Percentiles rank a stretch among this genome's conserved stretches.
Conservation (phyloP, 768 basidiomycete species). For the Chalciporus piperatus region DNA sequence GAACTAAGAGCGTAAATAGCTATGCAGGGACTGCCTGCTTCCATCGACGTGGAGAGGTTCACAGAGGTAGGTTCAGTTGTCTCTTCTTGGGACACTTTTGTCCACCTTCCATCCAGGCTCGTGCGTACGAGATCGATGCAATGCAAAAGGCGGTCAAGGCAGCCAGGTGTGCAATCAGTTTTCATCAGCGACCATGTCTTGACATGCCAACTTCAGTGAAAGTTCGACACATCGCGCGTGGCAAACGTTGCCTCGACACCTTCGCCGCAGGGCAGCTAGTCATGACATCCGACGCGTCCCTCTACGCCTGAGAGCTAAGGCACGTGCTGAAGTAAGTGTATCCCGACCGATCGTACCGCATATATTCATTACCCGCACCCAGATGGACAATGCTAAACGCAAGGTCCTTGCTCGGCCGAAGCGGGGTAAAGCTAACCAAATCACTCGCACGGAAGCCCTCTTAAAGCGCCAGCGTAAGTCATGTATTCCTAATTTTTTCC, state of each 20-base stretch:
- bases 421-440: slow-evolving; percentile 57
- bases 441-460: slow-evolving; percentile 58
- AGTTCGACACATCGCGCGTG: slow-evolving; percentile 80
- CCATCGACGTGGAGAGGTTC: slow-evolving; percentile 87
- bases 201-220: slow-evolving; percentile 39
- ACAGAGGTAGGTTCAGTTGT: slow-evolving; percentile 55
- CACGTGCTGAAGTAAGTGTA: slow-evolving; percentile 68
- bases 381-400: slow-evolving; percentile 56
- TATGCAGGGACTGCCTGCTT: slow-evolving; percentile 59
- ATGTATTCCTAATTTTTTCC: background rate
- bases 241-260: slow-evolving; percentile 89
- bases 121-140: slow-evolving; percentile 85
- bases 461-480: slow-evolving; percentile 69
- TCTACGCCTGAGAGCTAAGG: slow-evolving; percentile 74
- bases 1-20: slow-evolving; percentile 35
- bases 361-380: slow-evolving; percentile 29
- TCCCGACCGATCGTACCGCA: background rate
- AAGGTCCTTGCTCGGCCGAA: slow-evolving; percentile 49
- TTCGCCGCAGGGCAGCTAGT: slow-evolving; percentile 90
- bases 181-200: background rate
- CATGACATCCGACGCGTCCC: slow-evolving; percentile 94
- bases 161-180: slow-evolving; percentile 49
- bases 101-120: slow-evolving; percentile 48
- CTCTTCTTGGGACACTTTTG: background rate
- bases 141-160: slow-evolving; percentile 87